These are phyloP conservation scores for Sclerotinia trifoliorum DNA, from an alignment of 2,329 filamentous ascomycete species.

Conservation along the genomic window DNA sequence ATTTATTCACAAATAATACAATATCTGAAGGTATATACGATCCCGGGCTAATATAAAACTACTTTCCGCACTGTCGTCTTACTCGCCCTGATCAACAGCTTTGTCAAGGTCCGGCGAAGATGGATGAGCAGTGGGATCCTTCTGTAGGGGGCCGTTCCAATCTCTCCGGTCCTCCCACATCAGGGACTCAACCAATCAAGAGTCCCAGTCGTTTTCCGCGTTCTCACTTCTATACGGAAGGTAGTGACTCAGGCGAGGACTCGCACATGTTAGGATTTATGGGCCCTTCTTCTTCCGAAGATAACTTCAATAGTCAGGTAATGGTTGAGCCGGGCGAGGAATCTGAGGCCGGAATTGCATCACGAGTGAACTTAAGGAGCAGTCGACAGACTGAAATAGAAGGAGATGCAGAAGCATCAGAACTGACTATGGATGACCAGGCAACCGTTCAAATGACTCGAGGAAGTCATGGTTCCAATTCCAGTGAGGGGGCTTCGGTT, in stretches of 20 bases:
- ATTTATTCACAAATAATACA: slow-evolving; percentile 8
- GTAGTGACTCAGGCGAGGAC: slow-evolving; percentile 21
- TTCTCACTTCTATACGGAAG: slow-evolving; percentile 20
- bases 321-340: slow-evolving; percentile 16
- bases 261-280: slow-evolving; percentile 20
- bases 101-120: neutral
- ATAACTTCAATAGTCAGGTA: slow-evolving; percentile 22
- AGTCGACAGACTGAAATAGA: neutral
- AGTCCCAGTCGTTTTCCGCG: slow-evolving; percentile 20
- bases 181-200: slow-evolving; percentile 12
- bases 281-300: slow-evolving; percentile 22
- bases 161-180: neutral
- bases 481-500: neutral
- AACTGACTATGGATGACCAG: slow-evolving; percentile 17
- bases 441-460: slow-evolving; percentile 19
- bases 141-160: slow-evolving; percentile 8
- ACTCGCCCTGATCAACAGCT: neutral
- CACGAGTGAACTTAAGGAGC: neutral
- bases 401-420: neutral
- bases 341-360: slow-evolving; percentile 13
- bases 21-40: slow-evolving; percentile 1
- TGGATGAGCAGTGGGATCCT: slow-evolving; percentile 16
- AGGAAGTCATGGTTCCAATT: slow-evolving; percentile 11
- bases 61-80: neutral
- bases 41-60: neutral